Base-by-base conservation (phyloP, 2,329 filamentous ascomycete species). In the Rugonectria rugulosa region DNA sequence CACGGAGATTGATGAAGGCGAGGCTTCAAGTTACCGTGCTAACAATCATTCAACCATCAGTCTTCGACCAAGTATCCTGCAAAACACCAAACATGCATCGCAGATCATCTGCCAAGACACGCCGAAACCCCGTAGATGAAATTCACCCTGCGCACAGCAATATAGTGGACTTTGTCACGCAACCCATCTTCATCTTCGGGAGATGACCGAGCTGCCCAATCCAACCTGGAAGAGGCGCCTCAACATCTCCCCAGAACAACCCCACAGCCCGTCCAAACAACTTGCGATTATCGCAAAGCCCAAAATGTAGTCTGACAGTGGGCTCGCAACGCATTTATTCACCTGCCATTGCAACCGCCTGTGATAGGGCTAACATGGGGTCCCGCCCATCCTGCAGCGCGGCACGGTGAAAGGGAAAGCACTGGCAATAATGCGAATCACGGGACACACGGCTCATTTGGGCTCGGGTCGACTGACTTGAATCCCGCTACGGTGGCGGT, bases 401-500 rank as follows among this genome's bases (percentile, higher is more conserved):
- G 45, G 34, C 7, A 38, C 23, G 14, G 26, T 40, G 40, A 46
- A 55, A 27, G 31, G 45, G 32, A 24, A 20, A 31, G 40, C 44
- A 40, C 40, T 40, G 26, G 23, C 38, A 45, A 40, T 14, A 19
- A 37, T 31, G 5, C 29, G 24, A 50, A 55, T 55, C 45, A 55
- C 53, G 53, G 53, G 53, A 55, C 45, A 29, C 31, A 37, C 24
- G 26, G 26, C 26, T 40, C 43, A 40, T 40, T 19, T 17, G 34
- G 36, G 24, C 21, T 23, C 24, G 17, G 31, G 45, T 55, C 40
- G 53, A 27, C 46, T 50, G 40, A 50, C 45, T 21, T 27, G 26
- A 11, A 23, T 43, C 43, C 40, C 29, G 46, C 29, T 32, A 26
- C 24, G 21, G 32, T 24, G 40, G 53, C 27, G 15, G 34, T 40